Conservation (phyloP, 352 stramenopile species). For the Peronosclerospora sorghi region DNA sequence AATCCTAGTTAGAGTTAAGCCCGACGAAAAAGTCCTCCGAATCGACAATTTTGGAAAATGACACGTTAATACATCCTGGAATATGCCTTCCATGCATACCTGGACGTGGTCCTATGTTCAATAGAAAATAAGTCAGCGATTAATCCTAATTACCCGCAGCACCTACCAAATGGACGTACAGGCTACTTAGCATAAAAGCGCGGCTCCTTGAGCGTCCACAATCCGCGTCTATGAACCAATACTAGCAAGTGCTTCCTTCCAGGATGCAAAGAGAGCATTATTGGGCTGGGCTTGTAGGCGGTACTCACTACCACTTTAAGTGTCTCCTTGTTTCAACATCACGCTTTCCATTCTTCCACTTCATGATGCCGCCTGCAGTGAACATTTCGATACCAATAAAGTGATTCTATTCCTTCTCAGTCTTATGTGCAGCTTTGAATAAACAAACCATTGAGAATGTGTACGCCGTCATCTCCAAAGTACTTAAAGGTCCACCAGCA, state of each 20-base stretch:
- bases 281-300: conserved; percentile 26
- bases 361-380: conserved; percentile 36
- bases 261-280: conserved; percentile 38
- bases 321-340: conserved; percentile 24
- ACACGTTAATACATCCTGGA: conserved; percentile 84
- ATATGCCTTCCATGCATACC: conserved; percentile 89
- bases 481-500: conserved; percentile 87
- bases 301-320: conserved; percentile 11
- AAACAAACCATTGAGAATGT: conserved; percentile 74
- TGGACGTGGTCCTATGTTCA: conserved; percentile 65
- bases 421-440: too few relatives aligned
- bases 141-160: not conserved
- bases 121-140: not conserved
- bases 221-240: conserved; percentile 67
- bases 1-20: too few relatives aligned
- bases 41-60: conserved; percentile 81
- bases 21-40: conserved; percentile 75
- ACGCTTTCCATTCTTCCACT: conserved; percentile 59
- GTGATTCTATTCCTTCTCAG: not conserved
- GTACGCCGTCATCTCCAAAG: conserved; percentile 80
- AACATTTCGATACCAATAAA: not conserved
- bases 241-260: conserved; percentile 50
- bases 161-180: conserved; percentile 12
- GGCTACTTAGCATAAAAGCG: conserved; percentile 83
- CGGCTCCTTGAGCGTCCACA: conserved; percentile 81